Conservation (phyloP, 805 yeast species). For the Yamadazyma sp. region DNA sequence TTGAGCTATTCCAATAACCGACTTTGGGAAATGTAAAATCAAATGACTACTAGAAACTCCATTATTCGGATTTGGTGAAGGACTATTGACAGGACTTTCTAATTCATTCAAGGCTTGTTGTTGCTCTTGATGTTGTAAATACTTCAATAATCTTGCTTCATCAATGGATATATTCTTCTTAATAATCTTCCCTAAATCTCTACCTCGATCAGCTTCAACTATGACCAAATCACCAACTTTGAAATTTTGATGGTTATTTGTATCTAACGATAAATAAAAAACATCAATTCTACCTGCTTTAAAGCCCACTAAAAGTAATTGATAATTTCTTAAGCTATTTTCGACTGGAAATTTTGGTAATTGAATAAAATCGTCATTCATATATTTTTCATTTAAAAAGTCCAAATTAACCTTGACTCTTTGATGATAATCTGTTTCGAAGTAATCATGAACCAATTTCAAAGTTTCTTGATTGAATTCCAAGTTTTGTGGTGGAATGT, state of each 20-base stretch:
- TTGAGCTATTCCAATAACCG: conserved; percentile 61
- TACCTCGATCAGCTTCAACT: conserved; percentile 82
- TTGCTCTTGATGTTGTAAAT: conserved; percentile 68
- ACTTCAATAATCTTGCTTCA: conserved; percentile 65
- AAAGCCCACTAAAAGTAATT: conserved; percentile 65
- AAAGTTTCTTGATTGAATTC: conserved; percentile 9
- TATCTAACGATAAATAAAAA: conserved; percentile 43
- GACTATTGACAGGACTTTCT: conserved; percentile 6
- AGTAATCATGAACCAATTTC: conserved; percentile 29
- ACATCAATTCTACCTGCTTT: conserved; percentile 80
- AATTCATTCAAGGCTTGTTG: conserved; percentile 54
- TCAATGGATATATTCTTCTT: conserved; percentile 56
- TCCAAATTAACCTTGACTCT: conserved; percentile 34
- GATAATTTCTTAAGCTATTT: conserved; percentile 30
- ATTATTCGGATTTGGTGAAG: conserved; percentile 11
- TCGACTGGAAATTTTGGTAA: conserved; percentile 37
- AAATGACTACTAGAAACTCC: conserved; percentile 19
- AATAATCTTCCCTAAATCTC: conserved; percentile 68
- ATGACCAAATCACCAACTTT: conserved; percentile 66
- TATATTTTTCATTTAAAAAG: conserved; percentile 25
- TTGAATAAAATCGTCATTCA: conserved; percentile 31
- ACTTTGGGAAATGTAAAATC: conserved; percentile 61
- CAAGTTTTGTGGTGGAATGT: not conserved
- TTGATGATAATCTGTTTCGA: conserved; percentile 35
- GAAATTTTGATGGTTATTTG: conserved; percentile 17